phyloP scores from a whole-genome alignment of 1,284 basidiomycete species.

The Coniferiporia sulphurascens region DNA sequence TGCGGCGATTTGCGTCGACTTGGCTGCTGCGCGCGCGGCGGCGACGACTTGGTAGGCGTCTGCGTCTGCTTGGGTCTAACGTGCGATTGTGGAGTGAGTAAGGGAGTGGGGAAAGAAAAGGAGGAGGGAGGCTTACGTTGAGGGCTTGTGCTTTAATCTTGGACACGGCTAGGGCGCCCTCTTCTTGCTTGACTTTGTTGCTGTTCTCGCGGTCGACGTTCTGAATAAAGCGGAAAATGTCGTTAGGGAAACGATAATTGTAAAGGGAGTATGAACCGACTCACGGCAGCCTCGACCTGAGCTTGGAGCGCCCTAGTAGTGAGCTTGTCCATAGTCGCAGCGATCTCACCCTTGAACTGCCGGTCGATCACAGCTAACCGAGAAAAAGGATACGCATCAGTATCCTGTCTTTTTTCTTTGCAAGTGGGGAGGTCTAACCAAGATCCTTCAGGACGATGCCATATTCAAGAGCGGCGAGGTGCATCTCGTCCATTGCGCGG shows the following conservation, averaged over 20 bases:
- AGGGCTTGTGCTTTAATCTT: conserved; percentile 65
- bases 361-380: conserved; percentile 69
- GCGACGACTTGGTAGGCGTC: conserved; percentile 69
- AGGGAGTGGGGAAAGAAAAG: neutral
- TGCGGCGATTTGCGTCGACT: conserved; percentile 65
- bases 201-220: conserved; percentile 81
- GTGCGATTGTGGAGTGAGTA: neutral
- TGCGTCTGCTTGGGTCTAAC: conserved; percentile 62
- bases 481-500: conserved; percentile 79
- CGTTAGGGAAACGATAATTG: neutral
- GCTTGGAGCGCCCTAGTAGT: conserved; percentile 77
- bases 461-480: conserved; percentile 71
- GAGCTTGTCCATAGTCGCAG: conserved; percentile 76
- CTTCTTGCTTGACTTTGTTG: conserved; percentile 79
- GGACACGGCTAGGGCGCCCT: conserved; percentile 69
- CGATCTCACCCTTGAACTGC: conserved; percentile 79
- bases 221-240: conserved; percentile 28
- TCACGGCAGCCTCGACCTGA: conserved; percentile 76
- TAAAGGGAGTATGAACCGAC: conserved; percentile 23
- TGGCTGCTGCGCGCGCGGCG: conserved; percentile 69
- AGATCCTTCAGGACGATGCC: conserved; percentile 76
- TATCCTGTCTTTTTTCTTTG: neutral
- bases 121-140: conserved; percentile 38
- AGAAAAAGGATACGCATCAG: neutral
- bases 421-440: conserved; percentile 34